Conservation (phyloP, 1,139 yeast species). For the Waltiozyma sp. region DNA sequence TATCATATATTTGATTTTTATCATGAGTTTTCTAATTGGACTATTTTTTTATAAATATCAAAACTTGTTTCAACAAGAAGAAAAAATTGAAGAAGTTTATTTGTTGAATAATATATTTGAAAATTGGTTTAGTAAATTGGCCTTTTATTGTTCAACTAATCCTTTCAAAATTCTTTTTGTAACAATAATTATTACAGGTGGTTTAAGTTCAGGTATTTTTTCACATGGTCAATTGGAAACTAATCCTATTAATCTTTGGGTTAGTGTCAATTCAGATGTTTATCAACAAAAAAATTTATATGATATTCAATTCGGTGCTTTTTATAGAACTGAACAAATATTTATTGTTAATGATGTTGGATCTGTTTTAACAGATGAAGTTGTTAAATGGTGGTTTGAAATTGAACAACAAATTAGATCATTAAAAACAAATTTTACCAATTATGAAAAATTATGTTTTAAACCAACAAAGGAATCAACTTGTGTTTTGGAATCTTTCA, state of each 20-base stretch:
- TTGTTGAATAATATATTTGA: constrained; percentile 34
- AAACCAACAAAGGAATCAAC: constrained; percentile 63
- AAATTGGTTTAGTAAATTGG: constrained; percentile 34
- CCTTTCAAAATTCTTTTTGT: constrained; percentile 45
- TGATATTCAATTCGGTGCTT: constrained; percentile 81
- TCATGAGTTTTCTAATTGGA: constrained; percentile 32
- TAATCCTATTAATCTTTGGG: constrained; percentile 83
- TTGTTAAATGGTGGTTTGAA: constrained; percentile 79
- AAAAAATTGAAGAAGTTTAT: constrained; percentile 28
- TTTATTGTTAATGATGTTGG: constrained; percentile 64
- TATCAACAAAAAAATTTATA: constrained; percentile 57
- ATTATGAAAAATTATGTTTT: constrained; percentile 65
- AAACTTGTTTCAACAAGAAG: too few species aligned
- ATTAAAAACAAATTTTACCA: constrained; percentile 19
- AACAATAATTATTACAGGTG: constrained; percentile 32
- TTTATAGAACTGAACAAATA: constrained; percentile 80
- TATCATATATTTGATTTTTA: constrained; percentile 34
- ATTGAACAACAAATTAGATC: constrained; percentile 47
- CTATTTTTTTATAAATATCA: constrained; percentile 22
- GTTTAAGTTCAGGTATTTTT: constrained; percentile 43
- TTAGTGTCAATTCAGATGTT: constrained; percentile 68
- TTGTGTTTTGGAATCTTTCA: constrained; percentile 83
- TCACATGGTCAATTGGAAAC: constrained; percentile 53
- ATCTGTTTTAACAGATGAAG: constrained; percentile 44
- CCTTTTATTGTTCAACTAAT: constrained; percentile 43